A percentile compares a stretch with the other conserved stretches of the same genome.
These are phyloP conservation scores for Populus hybrid DNA, from an alignment of 441 rosid genomes.

Conservation along the genomic window DNA sequence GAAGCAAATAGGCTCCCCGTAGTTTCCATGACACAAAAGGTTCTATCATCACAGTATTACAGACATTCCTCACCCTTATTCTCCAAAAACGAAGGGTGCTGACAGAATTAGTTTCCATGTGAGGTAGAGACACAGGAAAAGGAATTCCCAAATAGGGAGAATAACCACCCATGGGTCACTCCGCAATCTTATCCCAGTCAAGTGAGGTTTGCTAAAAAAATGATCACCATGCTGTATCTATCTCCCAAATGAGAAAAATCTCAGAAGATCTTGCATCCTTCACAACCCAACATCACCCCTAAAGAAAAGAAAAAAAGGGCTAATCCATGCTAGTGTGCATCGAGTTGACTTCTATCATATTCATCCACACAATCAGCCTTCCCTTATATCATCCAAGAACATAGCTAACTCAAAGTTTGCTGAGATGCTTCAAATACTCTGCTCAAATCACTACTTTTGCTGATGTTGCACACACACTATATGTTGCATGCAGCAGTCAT, in stretches of 20 bases:
- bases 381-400: not conserved
- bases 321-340: not conserved
- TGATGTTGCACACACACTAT: not conserved
- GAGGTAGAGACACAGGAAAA: not conserved
- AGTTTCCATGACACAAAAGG: not conserved
- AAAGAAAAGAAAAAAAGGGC: not conserved
- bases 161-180: not conserved
- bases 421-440: not conserved
- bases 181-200: not conserved
- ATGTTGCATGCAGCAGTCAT: not conserved
- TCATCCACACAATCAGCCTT: not conserved
- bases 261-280: not conserved
- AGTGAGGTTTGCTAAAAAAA: not conserved
- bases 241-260: not conserved
- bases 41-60: not conserved
- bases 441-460: not conserved
- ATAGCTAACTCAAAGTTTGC: not conserved
- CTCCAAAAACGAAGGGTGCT: not conserved
- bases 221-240: too few relatives aligned
- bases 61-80: not conserved
- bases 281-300: not conserved
- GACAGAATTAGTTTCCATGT: not conserved
- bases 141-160: not conserved
- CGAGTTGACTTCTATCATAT: not conserved
- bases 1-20: not conserved